A percentile compares a stretch with the other conserved stretches of the same genome.
These are phyloP conservation scores for Madurella fahalii DNA, from an alignment of 2,329 filamentous ascomycete genomes.

Conservation along the genomic window DNA sequence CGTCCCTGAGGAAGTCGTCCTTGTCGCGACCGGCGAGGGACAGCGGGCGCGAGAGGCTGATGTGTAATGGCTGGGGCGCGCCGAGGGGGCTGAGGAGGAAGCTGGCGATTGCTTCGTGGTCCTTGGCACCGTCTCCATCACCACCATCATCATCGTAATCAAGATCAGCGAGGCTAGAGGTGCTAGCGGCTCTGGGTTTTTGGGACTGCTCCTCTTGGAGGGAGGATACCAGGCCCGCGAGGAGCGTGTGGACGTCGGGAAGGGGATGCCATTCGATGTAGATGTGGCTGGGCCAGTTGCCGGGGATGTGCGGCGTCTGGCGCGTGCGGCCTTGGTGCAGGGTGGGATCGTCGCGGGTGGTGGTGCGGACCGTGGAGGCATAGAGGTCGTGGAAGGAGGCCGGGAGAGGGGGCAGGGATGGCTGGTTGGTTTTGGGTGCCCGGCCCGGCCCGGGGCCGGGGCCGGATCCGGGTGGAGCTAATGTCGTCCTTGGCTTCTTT, in stretches of 20 bases:
- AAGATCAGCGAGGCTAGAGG: background rate
- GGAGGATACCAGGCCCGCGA: conserved; percentile 41
- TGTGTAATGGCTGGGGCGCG: conserved; percentile 75
- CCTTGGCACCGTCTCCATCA: background rate
- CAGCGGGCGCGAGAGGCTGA: conserved; percentile 83
- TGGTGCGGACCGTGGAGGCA: conserved; percentile 72
- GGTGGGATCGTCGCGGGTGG: conserved; percentile 74
- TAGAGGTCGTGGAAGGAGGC: conserved; percentile 84
- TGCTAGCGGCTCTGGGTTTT: background rate
- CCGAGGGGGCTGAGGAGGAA: conserved; percentile 75
- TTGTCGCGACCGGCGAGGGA: conserved; percentile 69
- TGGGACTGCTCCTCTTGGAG: conserved; percentile 31
- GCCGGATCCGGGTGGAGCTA: conserved; percentile 6
- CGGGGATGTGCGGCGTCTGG: conserved; percentile 75
- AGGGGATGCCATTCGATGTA: conserved; percentile 80
- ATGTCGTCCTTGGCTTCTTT: conserved; percentile 11
- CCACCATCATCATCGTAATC: too few relatives aligned
- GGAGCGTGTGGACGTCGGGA: conserved; percentile 41
- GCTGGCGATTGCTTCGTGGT: conserved; percentile 50
- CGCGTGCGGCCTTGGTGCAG: conserved; percentile 83
- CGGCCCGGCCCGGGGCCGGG: background rate
- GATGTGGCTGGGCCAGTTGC: conserved; percentile 89
- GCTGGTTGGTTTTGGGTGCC: conserved; percentile 5
- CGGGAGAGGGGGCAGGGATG: conserved; percentile 67
- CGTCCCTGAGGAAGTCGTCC: conserved; percentile 57